Conservation (phyloP, 257 asterid species). For the Solanum sparsipilum region DNA sequence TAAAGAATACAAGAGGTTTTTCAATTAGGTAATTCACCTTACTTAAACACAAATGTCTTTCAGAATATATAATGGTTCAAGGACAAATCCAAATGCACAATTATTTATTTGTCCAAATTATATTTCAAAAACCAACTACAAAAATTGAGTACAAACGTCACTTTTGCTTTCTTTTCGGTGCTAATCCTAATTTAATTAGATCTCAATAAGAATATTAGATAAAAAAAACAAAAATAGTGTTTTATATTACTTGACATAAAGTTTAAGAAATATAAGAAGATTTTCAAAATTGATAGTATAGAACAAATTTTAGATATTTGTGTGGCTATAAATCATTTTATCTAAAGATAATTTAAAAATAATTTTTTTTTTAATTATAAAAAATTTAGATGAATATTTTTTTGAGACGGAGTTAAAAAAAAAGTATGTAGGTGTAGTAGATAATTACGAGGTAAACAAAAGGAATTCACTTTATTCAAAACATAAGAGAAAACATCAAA, state of each 20-base stretch:
- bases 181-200: neutral
- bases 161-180: neutral
- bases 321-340: neutral
- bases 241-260: neutral
- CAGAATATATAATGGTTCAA: neutral
- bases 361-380: too few relatives aligned
- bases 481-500: neutral
- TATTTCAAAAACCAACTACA: neutral
- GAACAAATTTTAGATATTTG: too few relatives aligned
- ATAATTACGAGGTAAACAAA: neutral
- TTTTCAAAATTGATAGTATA: too few relatives aligned
- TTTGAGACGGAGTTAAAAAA: too few relatives aligned
- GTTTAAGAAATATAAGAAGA: neutral
- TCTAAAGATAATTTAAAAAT: neutral
- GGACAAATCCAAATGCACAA: neutral
- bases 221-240: fast-evolving
- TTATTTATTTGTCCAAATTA: neutral
- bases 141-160: neutral
- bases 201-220: neutral
- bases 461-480: neutral
- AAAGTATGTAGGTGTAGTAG: neutral
- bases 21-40: neutral
- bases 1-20: neutral
- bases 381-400: too few relatives aligned
- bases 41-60: neutral